These are phyloP conservation scores for Mycosphaerelloides madeirae DNA, from an alignment of 2,329 filamentous ascomycete genomes.

Conservation along the genomic window DNA sequence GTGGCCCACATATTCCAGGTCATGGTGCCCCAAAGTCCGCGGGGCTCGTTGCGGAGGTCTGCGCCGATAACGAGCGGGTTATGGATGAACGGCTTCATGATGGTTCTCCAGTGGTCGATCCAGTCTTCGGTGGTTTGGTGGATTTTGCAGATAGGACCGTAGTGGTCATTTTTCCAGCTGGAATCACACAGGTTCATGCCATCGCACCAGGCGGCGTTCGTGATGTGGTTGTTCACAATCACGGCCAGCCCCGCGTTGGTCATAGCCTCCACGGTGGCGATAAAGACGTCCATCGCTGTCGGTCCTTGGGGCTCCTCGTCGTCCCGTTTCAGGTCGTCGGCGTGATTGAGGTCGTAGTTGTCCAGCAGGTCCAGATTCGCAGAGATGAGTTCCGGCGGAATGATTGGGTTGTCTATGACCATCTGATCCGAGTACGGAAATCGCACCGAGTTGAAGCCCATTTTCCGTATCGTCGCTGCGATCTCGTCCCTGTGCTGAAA, in stretches of 20 bases:
- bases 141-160: conserved; percentile 57
- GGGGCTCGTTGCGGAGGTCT: conserved; percentile 65
- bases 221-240: conserved; percentile 68
- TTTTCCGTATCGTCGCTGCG: conserved; percentile 53
- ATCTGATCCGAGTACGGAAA: conserved; percentile 66
- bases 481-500: conserved; percentile 58
- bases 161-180: conserved; percentile 61
- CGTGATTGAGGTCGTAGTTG: conserved; percentile 14
- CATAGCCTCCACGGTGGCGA: conserved; percentile 54
- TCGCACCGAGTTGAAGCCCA: conserved; percentile 68
- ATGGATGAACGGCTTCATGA: conserved; percentile 56
- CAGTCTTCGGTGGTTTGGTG: conserved; percentile 61
- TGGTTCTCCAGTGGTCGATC: conserved; percentile 60
- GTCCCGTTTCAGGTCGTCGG: conserved; percentile 6
- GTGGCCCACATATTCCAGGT: conserved; percentile 60
- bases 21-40: conserved; percentile 66
- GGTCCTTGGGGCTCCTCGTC: conserved; percentile 33
- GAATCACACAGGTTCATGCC: conserved; percentile 64
- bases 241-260: conserved; percentile 61
- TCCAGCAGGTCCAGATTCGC: conserved; percentile 57
- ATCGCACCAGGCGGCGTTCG: conserved; percentile 64
- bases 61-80: conserved; percentile 62
- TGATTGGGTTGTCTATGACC: conserved; percentile 55
- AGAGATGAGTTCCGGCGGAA: conserved; percentile 48
- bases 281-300: conserved; percentile 57